Base-by-base conservation (phyloP, 2,329 filamentous ascomycete species). In the Penicillium thymicola region DNA sequence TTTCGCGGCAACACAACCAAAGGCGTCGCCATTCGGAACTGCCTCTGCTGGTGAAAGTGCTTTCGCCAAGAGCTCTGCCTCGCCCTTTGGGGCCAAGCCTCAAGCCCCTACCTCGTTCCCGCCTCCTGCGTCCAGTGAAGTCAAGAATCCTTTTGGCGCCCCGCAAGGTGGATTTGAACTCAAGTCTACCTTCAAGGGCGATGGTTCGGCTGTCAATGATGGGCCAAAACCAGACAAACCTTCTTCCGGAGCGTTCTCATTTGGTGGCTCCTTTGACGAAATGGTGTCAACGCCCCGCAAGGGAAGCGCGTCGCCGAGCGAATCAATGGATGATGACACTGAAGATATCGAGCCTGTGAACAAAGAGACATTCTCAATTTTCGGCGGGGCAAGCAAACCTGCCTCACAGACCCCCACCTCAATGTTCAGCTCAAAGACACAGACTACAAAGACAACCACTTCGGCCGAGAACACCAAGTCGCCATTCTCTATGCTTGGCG, bases 151-250 rank as follows among this genome's bases (percentile, higher is more conserved):
- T 0, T 74, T 75, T 50, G 71, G 70, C 5, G 41, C 66, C 27
- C 61, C 65, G 8, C 49, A 63, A 14, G 57, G 65, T 56, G 66
- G 67, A n/a, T 81, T 81, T 60, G 69, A 67, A 8, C 61, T 80
- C 23, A 75, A 73, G 2, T 77, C 78, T 25, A 72, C 72, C 11
- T 79, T 80, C 59, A 78, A 78, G 61, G 67, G 67, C 4, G 78
- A 79, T 55, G 72, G 68, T 9, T 72, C 70, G 14, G 71, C 75
- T 53, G 69, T 63, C 27, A 72, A 72, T 55, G 77, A 78, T 65
- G 65, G 62, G 4, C 67, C 71, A n/a, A 76, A 76, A 45, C 65
- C 75, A 21, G 70, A 74, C 3, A 71, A 73, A 53, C 52, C 68
- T 53, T 67, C 68, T 47, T 60, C 64, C 16, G 62, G 66, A 1